These are phyloP conservation scores for Skeletonema grethae DNA, from an alignment of 108 stramenopile genomes.

Conservation along the genomic window DNA sequence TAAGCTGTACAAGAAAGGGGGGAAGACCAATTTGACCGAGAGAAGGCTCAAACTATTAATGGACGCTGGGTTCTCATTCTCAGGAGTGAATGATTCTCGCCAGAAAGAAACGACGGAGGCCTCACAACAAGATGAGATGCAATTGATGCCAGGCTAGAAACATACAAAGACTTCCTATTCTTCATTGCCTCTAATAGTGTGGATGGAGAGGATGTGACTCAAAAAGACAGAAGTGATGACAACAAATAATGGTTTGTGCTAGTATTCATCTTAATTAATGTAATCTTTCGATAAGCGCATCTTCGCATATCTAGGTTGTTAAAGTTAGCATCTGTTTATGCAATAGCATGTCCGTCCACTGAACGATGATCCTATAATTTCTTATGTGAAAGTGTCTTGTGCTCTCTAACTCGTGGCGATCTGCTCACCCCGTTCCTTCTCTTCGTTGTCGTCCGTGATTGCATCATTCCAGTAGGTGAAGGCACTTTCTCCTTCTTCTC, in stretches of 20 bases:
- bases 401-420: neutral
- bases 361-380: neutral
- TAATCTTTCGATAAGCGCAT: neutral
- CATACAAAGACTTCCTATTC: no score
- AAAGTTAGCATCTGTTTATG: neutral
- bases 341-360: neutral
- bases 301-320: neutral
- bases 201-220: no score
- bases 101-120: constrained; percentile 41
- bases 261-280: neutral
- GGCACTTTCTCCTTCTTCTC: neutral
- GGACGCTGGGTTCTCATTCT: constrained; percentile 39
- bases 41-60: constrained; percentile 35
- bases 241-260: neutral
- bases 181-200: no score
- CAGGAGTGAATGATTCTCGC: constrained; percentile 20
- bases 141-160: constrained; percentile 41
- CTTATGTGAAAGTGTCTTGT: neutral
- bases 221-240: neutral
- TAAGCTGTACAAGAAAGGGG: constrained; percentile 38
- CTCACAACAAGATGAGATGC: constrained; percentile 34
- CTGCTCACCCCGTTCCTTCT: neutral
- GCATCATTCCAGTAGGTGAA: neutral
- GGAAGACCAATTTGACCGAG: constrained; percentile 37
- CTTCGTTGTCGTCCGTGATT: neutral